A percentile compares a stretch with the other conserved stretches of the same genome.
These are phyloP conservation scores for Sphaerobolus stellatus DNA, from an alignment of 1,284 basidiomycete species.

Conservation along the genomic window DNA sequence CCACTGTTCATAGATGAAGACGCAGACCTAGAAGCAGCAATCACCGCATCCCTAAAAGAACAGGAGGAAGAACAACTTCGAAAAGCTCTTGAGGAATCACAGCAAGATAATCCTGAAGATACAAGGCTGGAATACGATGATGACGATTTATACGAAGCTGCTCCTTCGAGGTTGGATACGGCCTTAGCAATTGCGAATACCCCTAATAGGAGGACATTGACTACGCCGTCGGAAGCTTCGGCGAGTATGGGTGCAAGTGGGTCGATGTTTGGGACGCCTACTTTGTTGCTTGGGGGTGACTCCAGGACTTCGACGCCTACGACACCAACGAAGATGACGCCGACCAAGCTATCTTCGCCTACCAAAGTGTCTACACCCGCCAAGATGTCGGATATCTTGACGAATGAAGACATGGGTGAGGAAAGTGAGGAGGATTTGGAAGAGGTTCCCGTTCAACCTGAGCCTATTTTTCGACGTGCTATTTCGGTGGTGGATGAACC, in stretches of 20 bases:
- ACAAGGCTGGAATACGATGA: conserved; percentile 1
- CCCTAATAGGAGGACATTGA: conserved; percentile 23
- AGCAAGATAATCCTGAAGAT: neutral
- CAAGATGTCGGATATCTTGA: conserved; percentile 5
- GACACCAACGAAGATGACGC: conserved; percentile 7
- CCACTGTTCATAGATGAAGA: conserved; percentile 42
- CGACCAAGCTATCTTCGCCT: too few species aligned
- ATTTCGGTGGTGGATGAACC: too few species aligned
- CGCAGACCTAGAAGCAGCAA: conserved; percentile 51
- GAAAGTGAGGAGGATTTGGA: conserved; percentile 13
- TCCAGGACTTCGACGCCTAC: neutral
- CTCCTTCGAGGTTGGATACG: conserved; percentile 58
- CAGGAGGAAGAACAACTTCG: conserved; percentile 33
- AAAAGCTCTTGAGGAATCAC: conserved; percentile 12
- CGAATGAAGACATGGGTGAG: too few species aligned
- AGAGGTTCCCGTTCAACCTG: conserved; percentile 30
- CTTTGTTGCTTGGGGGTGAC: conserved; percentile 9
- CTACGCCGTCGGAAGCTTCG: conserved; percentile 2
- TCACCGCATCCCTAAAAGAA: conserved; percentile 56
- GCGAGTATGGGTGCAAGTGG: too few species aligned
- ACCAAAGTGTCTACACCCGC: too few species aligned
- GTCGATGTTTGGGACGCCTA: conserved; percentile 13
- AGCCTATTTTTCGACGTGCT: too few species aligned
- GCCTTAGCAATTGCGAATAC: conserved; percentile 63
- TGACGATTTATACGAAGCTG: conserved; percentile 26